A percentile compares a stretch with the other conserved stretches of the same genome.
These are phyloP conservation scores for Ophiocordyceps camponoti-leonardi DNA, from an alignment of 2,329 filamentous ascomycete species.

Conservation along the genomic window DNA sequence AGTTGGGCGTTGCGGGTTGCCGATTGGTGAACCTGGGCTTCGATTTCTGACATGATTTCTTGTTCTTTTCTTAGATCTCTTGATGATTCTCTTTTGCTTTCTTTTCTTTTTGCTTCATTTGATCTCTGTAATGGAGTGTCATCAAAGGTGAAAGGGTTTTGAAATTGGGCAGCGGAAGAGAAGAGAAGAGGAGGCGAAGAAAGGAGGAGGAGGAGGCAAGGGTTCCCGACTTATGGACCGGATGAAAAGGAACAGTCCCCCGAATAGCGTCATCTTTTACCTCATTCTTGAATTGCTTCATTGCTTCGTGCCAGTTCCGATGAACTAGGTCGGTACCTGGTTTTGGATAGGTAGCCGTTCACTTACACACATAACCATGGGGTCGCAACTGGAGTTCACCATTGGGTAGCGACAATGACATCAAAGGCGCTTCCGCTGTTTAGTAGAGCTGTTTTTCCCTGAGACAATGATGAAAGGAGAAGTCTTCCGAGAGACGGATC, in stretches of 20 bases:
- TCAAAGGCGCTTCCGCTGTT: neutral
- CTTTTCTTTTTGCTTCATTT: neutral
- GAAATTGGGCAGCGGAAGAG: neutral
- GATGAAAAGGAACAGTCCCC: neutral
- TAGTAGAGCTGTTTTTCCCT: neutral
- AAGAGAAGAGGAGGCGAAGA: neutral
- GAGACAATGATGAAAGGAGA: neutral
- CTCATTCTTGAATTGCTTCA: neutral
- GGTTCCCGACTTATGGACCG: neutral
- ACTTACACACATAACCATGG: no score
- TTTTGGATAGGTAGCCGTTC: no score
- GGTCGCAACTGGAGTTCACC: neutral
- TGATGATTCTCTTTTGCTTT: neutral
- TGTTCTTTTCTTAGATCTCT: neutral
- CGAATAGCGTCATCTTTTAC: neutral
- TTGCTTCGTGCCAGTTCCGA: neutral
- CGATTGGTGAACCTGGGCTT: neutral
- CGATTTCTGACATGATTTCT: neutral
- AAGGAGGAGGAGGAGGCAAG: neutral
- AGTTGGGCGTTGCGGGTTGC: constrained; percentile 18
- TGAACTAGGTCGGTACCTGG: no score
- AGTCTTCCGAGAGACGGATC: no score
- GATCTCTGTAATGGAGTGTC: neutral
- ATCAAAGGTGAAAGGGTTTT: no score
- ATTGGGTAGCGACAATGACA: neutral